A percentile compares a stretch with the other conserved stretches of the same genome.
Evolutionary conservation across 805 yeast species (phyloP).

Genomic region (Candida coleopterorum): DNA sequence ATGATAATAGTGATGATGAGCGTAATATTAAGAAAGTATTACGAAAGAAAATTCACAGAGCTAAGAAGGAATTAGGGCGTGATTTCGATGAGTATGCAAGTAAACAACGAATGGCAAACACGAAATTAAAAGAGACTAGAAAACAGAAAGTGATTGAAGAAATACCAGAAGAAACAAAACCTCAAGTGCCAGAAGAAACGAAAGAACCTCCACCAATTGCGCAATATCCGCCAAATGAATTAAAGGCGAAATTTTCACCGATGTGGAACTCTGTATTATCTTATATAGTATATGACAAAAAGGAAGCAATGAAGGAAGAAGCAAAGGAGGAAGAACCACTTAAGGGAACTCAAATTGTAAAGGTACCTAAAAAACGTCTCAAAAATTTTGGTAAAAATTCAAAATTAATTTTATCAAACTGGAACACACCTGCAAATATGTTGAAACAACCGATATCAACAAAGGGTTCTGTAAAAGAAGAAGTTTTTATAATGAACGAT

Average conservation of each 20-base stretch:
- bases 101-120: slow-evolving; percentile 13
- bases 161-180: slow-evolving; percentile 9
- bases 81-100: slow-evolving; percentile 17
- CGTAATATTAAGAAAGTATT: slow-evolving; percentile 8
- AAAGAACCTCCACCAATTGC: background rate
- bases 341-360: background rate
- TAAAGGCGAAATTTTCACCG: slow-evolving; percentile 24
- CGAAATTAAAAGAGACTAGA: slow-evolving; percentile 1
- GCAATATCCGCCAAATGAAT: slow-evolving; percentile 11
- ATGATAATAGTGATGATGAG: slow-evolving; percentile 14
- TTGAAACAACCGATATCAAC: slow-evolving; percentile 11
- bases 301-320: background rate
- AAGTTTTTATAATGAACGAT: background rate
- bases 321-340: background rate
- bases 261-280: slow-evolving; percentile 35
- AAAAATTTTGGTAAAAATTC: slow-evolving; percentile 13
- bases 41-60: slow-evolving; percentile 15
- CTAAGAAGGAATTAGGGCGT: slow-evolving; percentile 22
- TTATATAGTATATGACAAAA: slow-evolving; percentile 28
- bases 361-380: slow-evolving; percentile 9
- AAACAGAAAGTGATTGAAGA: slow-evolving; percentile 8
- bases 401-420: slow-evolving; percentile 21
- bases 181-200: slow-evolving; percentile 3
- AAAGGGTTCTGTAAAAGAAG: background rate
- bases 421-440: slow-evolving; percentile 28